These are phyloP conservation scores for Passalora sequoiae DNA, from an alignment of 2,329 filamentous ascomycete species.

Conservation along the genomic window DNA sequence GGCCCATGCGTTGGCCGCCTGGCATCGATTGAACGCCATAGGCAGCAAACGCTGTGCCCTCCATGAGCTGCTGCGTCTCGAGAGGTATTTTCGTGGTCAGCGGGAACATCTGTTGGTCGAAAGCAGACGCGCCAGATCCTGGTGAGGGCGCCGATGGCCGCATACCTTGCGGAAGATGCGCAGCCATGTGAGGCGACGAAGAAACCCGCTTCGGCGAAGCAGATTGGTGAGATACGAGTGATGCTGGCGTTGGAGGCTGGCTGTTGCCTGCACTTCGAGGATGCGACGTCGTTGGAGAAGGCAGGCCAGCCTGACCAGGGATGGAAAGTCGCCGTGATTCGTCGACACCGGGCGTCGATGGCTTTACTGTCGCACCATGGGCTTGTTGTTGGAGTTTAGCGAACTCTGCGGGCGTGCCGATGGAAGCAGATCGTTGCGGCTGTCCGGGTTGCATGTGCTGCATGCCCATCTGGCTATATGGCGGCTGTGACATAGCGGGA, in stretches of 20 bases:
- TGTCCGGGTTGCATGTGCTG: constrained; percentile 30
- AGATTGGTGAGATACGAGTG: not conserved
- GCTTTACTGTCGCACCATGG: constrained; percentile 10
- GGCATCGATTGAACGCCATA: constrained; percentile 13
- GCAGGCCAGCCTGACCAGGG: constrained; percentile 6
- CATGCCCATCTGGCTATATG: constrained; percentile 36
- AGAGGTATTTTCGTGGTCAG: constrained; percentile 48
- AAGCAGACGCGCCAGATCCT: not conserved
- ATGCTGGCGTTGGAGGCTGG: constrained; percentile 15
- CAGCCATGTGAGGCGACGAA: constrained; percentile 8
- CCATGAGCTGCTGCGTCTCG: constrained; percentile 52
- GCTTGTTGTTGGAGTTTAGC: constrained; percentile 30
- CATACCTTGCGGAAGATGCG: constrained; percentile 2
- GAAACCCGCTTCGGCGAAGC: constrained; percentile 12
- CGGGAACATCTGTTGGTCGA: constrained; percentile 28
- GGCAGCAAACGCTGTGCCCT: constrained; percentile 20
- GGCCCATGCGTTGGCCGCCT: constrained; percentile 9
- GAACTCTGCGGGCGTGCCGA: constrained; percentile 38
- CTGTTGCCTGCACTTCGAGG: constrained; percentile 11
- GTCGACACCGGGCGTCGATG: constrained; percentile 9
- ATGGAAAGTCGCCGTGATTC: constrained; percentile 11
- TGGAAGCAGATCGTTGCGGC: constrained; percentile 44
- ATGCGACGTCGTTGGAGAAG: constrained; percentile 13
- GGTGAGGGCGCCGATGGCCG: constrained; percentile 4
- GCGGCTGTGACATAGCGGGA: constrained; percentile 31